phyloP scores from a whole-genome alignment of 1,139 yeast species.

The Blastobotrys raffinosifermentans region DNA sequence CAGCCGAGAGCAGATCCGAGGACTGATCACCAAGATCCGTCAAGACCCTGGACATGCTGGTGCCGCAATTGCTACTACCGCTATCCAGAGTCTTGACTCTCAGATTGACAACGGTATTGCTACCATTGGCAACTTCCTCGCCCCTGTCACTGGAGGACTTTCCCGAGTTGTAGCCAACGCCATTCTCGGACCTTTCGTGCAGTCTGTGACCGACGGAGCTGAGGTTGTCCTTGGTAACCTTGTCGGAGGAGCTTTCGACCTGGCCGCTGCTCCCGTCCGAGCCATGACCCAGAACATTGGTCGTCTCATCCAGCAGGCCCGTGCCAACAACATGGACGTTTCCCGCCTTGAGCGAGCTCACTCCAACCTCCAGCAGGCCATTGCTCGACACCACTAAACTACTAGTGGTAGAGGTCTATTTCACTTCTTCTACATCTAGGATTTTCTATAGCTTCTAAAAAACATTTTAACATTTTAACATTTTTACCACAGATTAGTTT shows the following conservation, averaged over 20 bases:
- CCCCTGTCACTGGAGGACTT: slow-evolving; percentile 23
- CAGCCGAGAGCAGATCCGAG: not conserved
- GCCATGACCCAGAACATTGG: slow-evolving; percentile 9
- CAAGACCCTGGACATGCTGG: not conserved
- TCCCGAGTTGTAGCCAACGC: slow-evolving; percentile 20
- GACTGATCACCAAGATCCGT: not conserved
- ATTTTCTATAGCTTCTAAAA: no score
- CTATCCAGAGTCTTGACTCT: slow-evolving; percentile 15
- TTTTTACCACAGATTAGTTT: no score
- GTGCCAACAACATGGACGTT: slow-evolving; percentile 15
- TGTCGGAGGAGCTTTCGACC: slow-evolving; percentile 15
- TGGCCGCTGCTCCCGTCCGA: slow-evolving; percentile 8
- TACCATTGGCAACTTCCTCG: slow-evolving; percentile 21
- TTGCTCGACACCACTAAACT: no score
- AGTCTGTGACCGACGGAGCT: slow-evolving; percentile 30
- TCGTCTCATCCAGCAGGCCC: slow-evolving; percentile 11
- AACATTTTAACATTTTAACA: no score
- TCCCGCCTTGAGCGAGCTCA: slow-evolving; percentile 8
- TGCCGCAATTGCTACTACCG: slow-evolving; percentile 1
- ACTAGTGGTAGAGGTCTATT: no score
- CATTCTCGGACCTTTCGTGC: slow-evolving; percentile 27
- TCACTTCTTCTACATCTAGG: no score
- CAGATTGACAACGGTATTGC: slow-evolving; percentile 26
- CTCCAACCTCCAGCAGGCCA: not conserved
- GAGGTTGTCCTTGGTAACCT: slow-evolving; percentile 25